These are phyloP conservation scores for Selaginella moellendorffii DNA, from an alignment of 75 land plant genomes.

Conservation along the genomic window DNA sequence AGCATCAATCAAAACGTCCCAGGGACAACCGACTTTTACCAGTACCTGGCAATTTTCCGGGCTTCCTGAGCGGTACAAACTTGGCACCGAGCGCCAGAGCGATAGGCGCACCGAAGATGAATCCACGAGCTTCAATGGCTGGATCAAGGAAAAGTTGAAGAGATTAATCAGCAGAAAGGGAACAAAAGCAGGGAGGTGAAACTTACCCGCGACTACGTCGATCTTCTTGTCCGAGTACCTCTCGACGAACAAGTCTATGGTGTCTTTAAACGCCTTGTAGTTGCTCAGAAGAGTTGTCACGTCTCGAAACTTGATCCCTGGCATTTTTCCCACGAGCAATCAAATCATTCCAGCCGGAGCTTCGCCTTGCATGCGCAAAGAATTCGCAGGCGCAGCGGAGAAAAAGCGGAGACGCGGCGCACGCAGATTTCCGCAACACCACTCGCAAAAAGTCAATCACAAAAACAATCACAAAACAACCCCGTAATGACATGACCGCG, in stretches of 20 bases:
- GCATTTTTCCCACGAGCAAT: neutral
- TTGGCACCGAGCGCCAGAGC: slow-evolving; percentile 87
- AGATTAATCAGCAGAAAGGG: neutral
- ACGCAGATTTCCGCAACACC: neutral
- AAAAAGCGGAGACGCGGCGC: no score
- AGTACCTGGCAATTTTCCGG: slow-evolving; percentile 59
- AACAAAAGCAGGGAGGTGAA: neutral
- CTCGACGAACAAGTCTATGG: slow-evolving; percentile 66
- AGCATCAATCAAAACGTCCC: neutral
- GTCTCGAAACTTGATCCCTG: slow-evolving; percentile 81
- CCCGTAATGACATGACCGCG: neutral
- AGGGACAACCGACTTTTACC: neutral
- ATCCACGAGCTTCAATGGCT: slow-evolving; percentile 91
- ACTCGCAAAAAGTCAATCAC: neutral
- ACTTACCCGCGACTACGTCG: slow-evolving; percentile 60
- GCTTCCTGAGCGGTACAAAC: slow-evolving; percentile 75
- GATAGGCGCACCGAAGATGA: slow-evolving; percentile 86
- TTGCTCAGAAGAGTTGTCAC: slow-evolving; percentile 62
- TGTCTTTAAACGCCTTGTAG: slow-evolving; percentile 56
- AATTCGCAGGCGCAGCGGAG: no score
- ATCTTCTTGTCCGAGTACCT: slow-evolving; percentile 52
- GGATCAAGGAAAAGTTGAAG: neutral
- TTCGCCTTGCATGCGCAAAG: no score
- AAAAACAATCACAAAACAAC: neutral
- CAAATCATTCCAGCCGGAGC: neutral